Evolutionary conservation across 2,329 filamentous ascomycete genomes (phyloP), one percentile per base, ranked within the genome.

Genomic region (Trichothecium roseum): DNA sequence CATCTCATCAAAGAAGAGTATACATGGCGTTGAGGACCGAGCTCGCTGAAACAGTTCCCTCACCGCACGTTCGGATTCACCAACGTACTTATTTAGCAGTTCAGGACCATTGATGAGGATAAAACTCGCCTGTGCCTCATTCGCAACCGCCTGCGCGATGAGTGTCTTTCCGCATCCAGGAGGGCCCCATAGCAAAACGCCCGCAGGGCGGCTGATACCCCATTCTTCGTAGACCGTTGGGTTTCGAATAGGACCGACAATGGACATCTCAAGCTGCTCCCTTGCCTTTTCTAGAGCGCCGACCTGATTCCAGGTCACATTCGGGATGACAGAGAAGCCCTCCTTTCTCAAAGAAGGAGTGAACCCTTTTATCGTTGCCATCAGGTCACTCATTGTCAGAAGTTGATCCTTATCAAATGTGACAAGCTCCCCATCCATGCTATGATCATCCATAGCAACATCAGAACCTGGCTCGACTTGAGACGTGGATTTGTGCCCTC

Each of bases 81-180:
- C 91, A 8, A 98, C 88, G 54, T 89, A 98, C 60, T 96, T 98
- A 67, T 96, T 96, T 31, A 98, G 72, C 8, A 98, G 68, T 55
- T 98, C 91, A 0, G 91, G 91, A 0, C 91, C 91, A 59, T 95
- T 95, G 60, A 98, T 86, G 35, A 86, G 87, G 59, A 98, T 98
- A 65, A 98, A 98, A 59, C 94, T 96, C 32, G 91, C 91, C 55
- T 89, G 86, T 7, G 84, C 88, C 55, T 94, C 87, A 56, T 94
- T 94, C 37, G 91, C 91, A 4, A 95, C 87, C 4, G 91, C 91
- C 61, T 96, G 95, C 14, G 91, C 91, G 2, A 98, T 77, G 2
- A 98, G 72, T 0, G 91, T 98, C 58, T 98, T 98, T 48, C 91
- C 91, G 56, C 91, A 98, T 6, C 91, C 91, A 0, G 91, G 91